Percentiles rank a stretch among this genome's conserved stretches.
Evolutionary conservation across 169 alveolate species (phyloP).

Genomic region (Cryptosporidium sp.): DNA sequence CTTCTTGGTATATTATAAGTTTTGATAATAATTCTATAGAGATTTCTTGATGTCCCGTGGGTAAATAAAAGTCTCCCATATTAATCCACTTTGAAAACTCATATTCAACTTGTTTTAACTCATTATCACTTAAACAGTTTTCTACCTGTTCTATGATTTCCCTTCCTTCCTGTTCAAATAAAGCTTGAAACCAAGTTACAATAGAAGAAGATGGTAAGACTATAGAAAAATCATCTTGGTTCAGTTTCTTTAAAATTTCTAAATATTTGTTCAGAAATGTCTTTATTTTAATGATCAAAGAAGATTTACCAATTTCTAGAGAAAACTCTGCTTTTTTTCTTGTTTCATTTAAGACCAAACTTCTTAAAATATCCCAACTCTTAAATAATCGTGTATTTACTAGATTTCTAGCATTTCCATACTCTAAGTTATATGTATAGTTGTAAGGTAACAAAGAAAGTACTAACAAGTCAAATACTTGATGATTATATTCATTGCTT

Average conservation of each 20-base stretch:
- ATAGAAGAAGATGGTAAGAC: conserved; percentile 22
- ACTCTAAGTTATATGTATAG: conserved; percentile 19
- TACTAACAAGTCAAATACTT: conserved; percentile 1
- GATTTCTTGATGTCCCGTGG: conserved; percentile 24
- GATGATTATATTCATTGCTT: not conserved
- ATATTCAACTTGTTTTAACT: not conserved
- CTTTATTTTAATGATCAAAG: not conserved
- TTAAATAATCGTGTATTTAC: not conserved
- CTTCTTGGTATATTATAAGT: not conserved
- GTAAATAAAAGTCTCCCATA: conserved; percentile 13
- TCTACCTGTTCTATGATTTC: not conserved
- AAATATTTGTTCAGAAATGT: not conserved
- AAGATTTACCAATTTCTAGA: not conserved
- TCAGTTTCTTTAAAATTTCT: not conserved
- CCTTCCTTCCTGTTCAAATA: not conserved
- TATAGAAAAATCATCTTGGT: not conserved
- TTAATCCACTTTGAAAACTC: conserved; percentile 24
- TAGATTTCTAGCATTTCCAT: not conserved
- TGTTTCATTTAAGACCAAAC: conserved; percentile 1
- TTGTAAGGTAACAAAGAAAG: conserved; percentile 10
- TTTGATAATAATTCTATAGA: not conserved
- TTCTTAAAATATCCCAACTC: conserved; percentile 29
- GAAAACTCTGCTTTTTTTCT: not conserved
- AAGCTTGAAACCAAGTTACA: conserved; percentile 29
- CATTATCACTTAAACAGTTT: not conserved